Evolutionary conservation across 208 protist genomes (phyloP), one percentile per base, ranked within the genome.

Genomic region (Wallacemonas sp.): DNA sequence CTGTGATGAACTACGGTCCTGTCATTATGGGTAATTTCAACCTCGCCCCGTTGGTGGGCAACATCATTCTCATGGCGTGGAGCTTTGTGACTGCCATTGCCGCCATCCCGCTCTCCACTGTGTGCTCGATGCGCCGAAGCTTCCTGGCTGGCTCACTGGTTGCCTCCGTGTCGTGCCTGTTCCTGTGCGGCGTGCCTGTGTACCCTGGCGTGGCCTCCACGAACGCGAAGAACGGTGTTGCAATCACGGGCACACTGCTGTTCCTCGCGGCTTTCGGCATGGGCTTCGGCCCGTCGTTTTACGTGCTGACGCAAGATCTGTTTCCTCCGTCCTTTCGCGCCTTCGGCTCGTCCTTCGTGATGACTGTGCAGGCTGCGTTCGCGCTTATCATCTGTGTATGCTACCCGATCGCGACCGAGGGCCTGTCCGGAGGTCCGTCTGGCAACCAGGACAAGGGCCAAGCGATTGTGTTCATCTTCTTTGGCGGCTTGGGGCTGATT

Each of bases 361-460:
- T 83, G 58, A 68, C 87, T 63, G 32, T 71, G 0, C 83, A 92
- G 78, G 93, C 89, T 58, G 68, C 86, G 45, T 93, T 92, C 69
- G 93, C 91, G 76, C 61, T 93, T 37, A 83, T 93, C 73, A 91
- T 96, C 72, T 93, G 91, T 68, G 71, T 93, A 34, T 82, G 65
- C 75, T 96, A 87, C 79, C 90, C 90, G 50, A 90, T 92, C 52
- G 78, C 83, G 39, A 83, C 74, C 24, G 79, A 93, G 74, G 21
- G 26, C 10, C 86, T 95, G 46, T 95, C 89, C 26, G 89, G 89
- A 48, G 89, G 89, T 37, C 67, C 74, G 48, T 89, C 81, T 24
- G 86, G 84, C 38, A 71, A 90, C 71, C 85, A 89, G 78, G 81
- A 95, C 63, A 95, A 95, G 79, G 89, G 89, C 15, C 81, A 91